These are phyloP conservation scores for Moricandia moricandioides DNA, from an alignment of 345 rosid genomes.

Conservation along the genomic window DNA sequence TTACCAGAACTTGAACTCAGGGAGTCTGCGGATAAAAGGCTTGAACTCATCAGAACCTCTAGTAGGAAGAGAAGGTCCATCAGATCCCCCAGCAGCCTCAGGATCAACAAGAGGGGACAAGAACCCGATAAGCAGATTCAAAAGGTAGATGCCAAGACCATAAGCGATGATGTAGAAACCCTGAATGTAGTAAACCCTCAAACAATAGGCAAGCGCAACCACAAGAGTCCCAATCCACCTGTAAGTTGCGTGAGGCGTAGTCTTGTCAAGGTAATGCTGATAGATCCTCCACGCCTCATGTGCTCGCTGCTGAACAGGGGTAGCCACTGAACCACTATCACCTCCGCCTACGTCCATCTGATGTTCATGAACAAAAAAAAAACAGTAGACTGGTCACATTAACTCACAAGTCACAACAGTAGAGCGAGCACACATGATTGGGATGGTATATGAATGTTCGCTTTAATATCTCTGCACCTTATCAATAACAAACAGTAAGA, in stretches of 20 bases:
- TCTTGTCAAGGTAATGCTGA: slow-evolving; percentile 87
- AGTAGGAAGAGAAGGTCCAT: slow-evolving; percentile 85
- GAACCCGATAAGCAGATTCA: slow-evolving; percentile 90
- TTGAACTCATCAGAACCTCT: slow-evolving; percentile 96
- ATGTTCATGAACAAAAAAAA: not conserved
- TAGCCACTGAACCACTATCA: slow-evolving; percentile 48
- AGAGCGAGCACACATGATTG: too few relatives aligned
- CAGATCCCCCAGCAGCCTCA: slow-evolving; percentile 43
- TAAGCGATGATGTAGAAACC: slow-evolving; percentile 88
- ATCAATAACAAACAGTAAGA: not conserved
- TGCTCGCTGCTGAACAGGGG: slow-evolving; percentile 66
- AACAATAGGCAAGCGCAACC: slow-evolving; percentile 48
- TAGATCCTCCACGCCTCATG: slow-evolving; percentile 76
- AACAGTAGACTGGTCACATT: not conserved
- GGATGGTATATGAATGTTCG: not conserved
- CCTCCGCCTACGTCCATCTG: slow-evolving; percentile 80
- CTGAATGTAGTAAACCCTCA: slow-evolving; percentile 69
- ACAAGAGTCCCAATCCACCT: slow-evolving; percentile 85
- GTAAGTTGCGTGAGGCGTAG: slow-evolving; percentile 70
- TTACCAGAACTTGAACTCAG: slow-evolving; percentile 97
- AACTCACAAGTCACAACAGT: too few relatives aligned
- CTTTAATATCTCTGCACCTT: not conserved
- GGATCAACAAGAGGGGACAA: slow-evolving; percentile 89
- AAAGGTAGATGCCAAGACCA: slow-evolving; percentile 86
- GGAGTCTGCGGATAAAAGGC: slow-evolving; percentile 92